Base-by-base conservation (phyloP, 352 stramenopile genomes). In the Pythium utonaiense region DNA sequence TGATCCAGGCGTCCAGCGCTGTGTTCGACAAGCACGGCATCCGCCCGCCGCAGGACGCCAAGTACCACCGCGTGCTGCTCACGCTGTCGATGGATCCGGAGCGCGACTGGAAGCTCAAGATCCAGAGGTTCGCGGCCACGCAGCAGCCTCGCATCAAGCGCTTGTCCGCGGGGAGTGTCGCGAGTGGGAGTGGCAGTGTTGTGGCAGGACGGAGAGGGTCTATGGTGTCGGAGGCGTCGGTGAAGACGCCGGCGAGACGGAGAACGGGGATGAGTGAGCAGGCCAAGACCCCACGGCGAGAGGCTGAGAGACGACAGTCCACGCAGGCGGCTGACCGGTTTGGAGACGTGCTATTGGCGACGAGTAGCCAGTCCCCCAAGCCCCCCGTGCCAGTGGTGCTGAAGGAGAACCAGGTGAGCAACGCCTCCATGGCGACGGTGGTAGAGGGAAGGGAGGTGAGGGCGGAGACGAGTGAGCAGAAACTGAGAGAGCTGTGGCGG, bases 21-120 rank as follows among this genome's bases (percentile, higher is more conserved):
- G 71, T 90, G 14, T 83, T 90, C 41, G 69, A 77, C 24, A 78
- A 69, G 21, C 81, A 78, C 34, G 60, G 67, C 4, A 77, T 86
- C 30, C 51, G 41, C 0, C 21, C 77, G 3, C 73, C 78, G 0
- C 67, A 83, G 12, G 77, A 87, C 25, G 80, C 75, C 1, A 55
- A 70, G 31, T 88, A 78, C 54, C 80, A 88, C 56, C 78, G 80
- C 0, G 70, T 76, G 22, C 60, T 90, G 47, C 52, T 88, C 2
- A 72, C 75, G 41, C 57, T 90, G 6, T 85, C 78, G 3, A 69
- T 86, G 27, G 68, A 88, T 36, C 73, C 77, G 0, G 75, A 88
- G 14, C 62, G 30, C 57, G 69, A 90, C 63, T 90, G 80, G 80
- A 66, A 62, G 27, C 75, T 55, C 33, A 88, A 88, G 63, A 73